These are phyloP conservation scores for Pelargonium citronellum DNA, from an alignment of 441 rosid species.

Conservation along the genomic window DNA sequence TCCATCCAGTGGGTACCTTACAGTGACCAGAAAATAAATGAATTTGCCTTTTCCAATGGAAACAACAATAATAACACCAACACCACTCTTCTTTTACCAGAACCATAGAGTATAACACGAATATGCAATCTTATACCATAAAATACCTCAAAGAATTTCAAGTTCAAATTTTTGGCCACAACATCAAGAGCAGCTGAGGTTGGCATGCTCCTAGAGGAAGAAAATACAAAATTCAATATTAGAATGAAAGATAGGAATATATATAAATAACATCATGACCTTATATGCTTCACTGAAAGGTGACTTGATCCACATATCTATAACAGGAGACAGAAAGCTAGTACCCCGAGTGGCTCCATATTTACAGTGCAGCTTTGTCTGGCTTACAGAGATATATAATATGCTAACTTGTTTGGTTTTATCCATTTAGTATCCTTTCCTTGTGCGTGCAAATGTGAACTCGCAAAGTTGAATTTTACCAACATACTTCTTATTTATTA, in stretches of 20 bases:
- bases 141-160: constrained; percentile 91
- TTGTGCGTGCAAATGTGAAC: neutral
- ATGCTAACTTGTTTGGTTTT: neutral
- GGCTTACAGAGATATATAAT: too few species aligned
- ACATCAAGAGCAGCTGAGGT: constrained; percentile 98
- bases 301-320: neutral
- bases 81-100: neutral
- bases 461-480: neutral
- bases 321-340: neutral
- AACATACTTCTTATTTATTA: neutral
- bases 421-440: neutral
- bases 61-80: neutral
- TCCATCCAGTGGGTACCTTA: constrained; percentile 98
- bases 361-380: neutral
- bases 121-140: neutral
- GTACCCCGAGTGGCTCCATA: neutral
- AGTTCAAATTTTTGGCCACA: constrained; percentile 69
- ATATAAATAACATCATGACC: neutral
- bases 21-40: constrained; percentile 16
- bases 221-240: constrained; percentile 9
- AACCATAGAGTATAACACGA: constrained; percentile 14
- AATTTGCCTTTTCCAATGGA: neutral
- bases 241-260: neutral
- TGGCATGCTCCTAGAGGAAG: constrained; percentile 88
- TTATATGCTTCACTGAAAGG: constrained; percentile 1